These are phyloP conservation scores for Saccharum spontaneum DNA, from an alignment of 176 grass and related monocot genomes.

Conservation along the genomic window DNA sequence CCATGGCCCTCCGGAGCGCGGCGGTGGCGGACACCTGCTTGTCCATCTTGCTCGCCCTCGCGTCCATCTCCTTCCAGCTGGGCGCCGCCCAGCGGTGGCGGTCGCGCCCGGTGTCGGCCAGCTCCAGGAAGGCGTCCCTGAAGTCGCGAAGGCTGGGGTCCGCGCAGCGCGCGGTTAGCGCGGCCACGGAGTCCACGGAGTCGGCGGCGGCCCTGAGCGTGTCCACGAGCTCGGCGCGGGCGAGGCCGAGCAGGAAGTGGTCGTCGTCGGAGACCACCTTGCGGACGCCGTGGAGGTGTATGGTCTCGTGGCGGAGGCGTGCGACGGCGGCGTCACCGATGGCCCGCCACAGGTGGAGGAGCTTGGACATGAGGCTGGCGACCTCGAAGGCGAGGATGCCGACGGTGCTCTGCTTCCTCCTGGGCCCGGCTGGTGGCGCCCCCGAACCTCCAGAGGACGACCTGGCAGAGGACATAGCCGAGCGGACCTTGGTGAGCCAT, in stretches of 20 bases:
- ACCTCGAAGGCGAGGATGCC: slow-evolving; percentile 87
- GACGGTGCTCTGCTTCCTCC: slow-evolving; percentile 31
- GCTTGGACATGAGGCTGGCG: slow-evolving; percentile 67
- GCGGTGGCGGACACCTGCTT: slow-evolving; percentile 47
- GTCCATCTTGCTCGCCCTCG: slow-evolving; percentile 61
- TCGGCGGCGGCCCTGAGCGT: slow-evolving; percentile 52
- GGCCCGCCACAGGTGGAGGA: slow-evolving; percentile 66
- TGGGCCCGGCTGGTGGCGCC: neutral
- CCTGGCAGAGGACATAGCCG: slow-evolving; percentile 45
- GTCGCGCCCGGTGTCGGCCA: slow-evolving; percentile 62
- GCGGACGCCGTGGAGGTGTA: slow-evolving; percentile 58
- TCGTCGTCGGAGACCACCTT: slow-evolving; percentile 86
- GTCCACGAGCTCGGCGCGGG: slow-evolving; percentile 71
- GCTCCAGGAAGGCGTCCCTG: slow-evolving; percentile 42
- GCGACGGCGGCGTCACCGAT: slow-evolving; percentile 61
- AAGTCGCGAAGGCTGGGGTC: slow-evolving; percentile 56
- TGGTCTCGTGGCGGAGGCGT: slow-evolving; percentile 50
- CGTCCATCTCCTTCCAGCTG: slow-evolving; percentile 74
- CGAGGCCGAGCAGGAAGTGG: slow-evolving; percentile 58
- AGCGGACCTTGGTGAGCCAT: slow-evolving; percentile 77
- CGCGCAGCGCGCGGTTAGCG: slow-evolving; percentile 49
- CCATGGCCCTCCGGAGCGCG: slow-evolving; percentile 65
- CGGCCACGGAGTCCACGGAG: slow-evolving; percentile 46
- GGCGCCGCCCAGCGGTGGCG: slow-evolving; percentile 56
- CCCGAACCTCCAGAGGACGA: slow-evolving; percentile 12